Evolutionary conservation across 345 rosid genomes (phyloP).

Genomic region (Eucalyptus tenuipes): DNA sequence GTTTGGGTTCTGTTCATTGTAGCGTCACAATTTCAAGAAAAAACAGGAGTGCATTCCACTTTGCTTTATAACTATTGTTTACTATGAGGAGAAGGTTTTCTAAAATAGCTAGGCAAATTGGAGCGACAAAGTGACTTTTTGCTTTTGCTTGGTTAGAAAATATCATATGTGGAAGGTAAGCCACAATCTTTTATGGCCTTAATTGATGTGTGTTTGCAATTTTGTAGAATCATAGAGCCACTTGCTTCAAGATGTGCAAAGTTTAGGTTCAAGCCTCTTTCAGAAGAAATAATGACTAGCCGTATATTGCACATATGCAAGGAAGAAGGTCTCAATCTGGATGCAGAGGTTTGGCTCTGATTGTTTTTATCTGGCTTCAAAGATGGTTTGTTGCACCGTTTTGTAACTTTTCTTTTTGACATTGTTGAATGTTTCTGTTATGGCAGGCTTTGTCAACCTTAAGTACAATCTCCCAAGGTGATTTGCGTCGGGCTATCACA

Average conservation of each 20-base stretch:
- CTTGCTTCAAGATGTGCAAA: constrained; percentile 99
- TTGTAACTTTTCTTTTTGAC: neutral
- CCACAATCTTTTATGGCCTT: neutral
- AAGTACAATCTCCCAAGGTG: constrained; percentile 87
- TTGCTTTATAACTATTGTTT: neutral
- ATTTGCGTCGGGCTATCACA: constrained; percentile 96
- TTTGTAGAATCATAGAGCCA: constrained; percentile 83
- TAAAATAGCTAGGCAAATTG: neutral
- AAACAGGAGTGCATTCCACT: neutral
- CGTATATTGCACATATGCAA: constrained; percentile 77
- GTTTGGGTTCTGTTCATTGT: neutral
- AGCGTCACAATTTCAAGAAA: neutral
- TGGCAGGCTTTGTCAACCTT: constrained; percentile 76
- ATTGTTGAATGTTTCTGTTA: neutral
- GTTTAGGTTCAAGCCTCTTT: constrained; percentile 96
- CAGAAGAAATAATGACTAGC: constrained; percentile 80
- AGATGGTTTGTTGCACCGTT: neutral
- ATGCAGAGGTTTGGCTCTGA: constrained; percentile 42
- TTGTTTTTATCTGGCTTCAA: neutral
- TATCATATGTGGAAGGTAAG: neutral
- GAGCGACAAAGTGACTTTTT: neutral
- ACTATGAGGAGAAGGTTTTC: neutral
- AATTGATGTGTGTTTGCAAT: neutral
- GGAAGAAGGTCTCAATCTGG: constrained; percentile 73
- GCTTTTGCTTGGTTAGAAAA: neutral